Evolutionary conservation across 495 filamentous ascomycete species (phyloP).

Genomic region (Aspergillus sclerotioniger): DNA sequence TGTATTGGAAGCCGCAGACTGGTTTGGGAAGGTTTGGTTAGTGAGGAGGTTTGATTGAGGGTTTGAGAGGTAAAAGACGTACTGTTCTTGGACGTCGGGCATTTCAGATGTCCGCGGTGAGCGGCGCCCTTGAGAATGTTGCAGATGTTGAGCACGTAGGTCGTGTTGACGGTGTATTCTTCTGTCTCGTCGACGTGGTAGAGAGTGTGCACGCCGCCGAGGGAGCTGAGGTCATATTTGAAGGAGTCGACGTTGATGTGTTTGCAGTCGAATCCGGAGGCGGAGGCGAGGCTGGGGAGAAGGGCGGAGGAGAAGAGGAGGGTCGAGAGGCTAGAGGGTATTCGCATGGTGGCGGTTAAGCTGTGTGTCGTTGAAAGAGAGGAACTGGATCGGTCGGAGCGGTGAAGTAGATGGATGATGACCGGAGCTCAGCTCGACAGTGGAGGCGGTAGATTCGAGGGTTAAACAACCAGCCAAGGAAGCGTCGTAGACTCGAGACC

Average conservation of each 20-base stretch:
- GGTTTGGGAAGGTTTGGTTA: constrained; percentile 10
- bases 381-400: constrained; percentile 1
- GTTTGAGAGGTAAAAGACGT: constrained; percentile 12
- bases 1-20: constrained; percentile 79
- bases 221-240: constrained; percentile 61
- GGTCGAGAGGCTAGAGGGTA: constrained; percentile 31
- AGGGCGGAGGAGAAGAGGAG: constrained; percentile 48
- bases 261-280: constrained; percentile 59
- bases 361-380: constrained; percentile 5
- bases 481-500: too few relatives aligned
- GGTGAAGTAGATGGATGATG: constrained; percentile 1
- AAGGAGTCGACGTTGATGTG: constrained; percentile 55
- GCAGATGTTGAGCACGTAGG: constrained; percentile 89
- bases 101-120: constrained; percentile 62
- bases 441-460: not conserved
- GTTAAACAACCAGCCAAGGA: not conserved
- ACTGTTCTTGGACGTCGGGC: constrained; percentile 53
- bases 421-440: constrained; percentile 8
- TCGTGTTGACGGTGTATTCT: constrained; percentile 60
- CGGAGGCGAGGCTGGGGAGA: constrained; percentile 39
- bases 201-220: constrained; percentile 77
- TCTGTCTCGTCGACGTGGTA: constrained; percentile 53
- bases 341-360: constrained; percentile 35
- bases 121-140: constrained; percentile 53
- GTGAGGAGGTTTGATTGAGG: not conserved